phyloP scores from a whole-genome alignment of 2,329 filamentous ascomycete genomes.

The Neoascochyta sp. region DNA sequence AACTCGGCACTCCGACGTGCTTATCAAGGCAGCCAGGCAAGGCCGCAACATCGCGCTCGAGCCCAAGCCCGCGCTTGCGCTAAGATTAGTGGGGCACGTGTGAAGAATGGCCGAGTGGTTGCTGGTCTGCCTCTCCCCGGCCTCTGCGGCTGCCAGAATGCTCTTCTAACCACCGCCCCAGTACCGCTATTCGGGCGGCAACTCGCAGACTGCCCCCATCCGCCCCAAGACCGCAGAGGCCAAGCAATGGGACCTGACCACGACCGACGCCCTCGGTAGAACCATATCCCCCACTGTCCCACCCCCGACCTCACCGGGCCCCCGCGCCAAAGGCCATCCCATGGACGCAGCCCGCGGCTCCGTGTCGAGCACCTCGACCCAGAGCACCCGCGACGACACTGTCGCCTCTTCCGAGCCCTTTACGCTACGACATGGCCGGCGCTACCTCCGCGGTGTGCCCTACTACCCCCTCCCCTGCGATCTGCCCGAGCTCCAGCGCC shows the following conservation, averaged over 20 bases:
- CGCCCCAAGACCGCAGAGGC: constrained; percentile 32
- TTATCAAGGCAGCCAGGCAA: constrained; percentile 31
- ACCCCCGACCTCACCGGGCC: constrained; percentile 8
- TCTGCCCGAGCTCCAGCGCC: constrained; percentile 79
- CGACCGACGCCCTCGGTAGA: constrained; percentile 36
- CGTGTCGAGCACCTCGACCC: constrained; percentile 38
- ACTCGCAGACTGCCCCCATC: constrained; percentile 20
- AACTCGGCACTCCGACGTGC: constrained; percentile 31
- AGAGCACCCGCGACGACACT: constrained; percentile 29
- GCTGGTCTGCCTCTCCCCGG: constrained; percentile 26
- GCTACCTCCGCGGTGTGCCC: constrained; percentile 73
- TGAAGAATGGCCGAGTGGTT: constrained; percentile 37
- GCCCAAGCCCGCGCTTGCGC: constrained; percentile 34
- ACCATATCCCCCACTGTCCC: constrained; percentile 27
- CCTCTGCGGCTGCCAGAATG: constrained; percentile 2
- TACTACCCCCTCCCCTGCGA: constrained; percentile 84
- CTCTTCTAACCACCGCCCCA: constrained; percentile 18
- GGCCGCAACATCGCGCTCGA: constrained; percentile 33
- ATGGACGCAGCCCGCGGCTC: constrained; percentile 40
- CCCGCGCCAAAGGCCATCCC: constrained; percentile 14
- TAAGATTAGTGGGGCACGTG: constrained; percentile 32
- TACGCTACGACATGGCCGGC: constrained; percentile 71
- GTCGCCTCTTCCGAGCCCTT: constrained; percentile 46
- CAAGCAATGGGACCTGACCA: constrained; percentile 38
- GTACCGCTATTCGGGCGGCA: constrained; percentile 36